Evolutionary conservation across 306 rosid genomes (phyloP).

Genomic region (Echinosophora koreensis): DNA sequence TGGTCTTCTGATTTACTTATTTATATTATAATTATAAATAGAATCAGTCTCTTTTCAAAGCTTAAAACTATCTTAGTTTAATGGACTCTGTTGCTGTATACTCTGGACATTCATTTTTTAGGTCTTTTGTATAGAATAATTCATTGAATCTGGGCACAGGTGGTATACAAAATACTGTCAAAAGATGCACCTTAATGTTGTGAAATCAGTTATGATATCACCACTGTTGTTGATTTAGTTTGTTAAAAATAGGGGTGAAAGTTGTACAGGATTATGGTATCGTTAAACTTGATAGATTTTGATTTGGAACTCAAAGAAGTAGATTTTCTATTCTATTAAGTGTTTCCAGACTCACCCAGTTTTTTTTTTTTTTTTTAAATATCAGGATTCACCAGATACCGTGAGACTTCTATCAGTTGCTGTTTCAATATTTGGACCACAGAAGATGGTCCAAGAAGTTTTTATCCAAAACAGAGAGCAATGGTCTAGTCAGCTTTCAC

Average conservation of each 20-base stretch:
- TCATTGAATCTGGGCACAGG: slow-evolving; percentile 14
- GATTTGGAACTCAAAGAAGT: slow-evolving; percentile 3
- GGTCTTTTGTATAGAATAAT: slow-evolving; percentile 23
- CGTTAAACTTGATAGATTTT: slow-evolving; percentile 27
- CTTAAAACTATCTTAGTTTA: background rate
- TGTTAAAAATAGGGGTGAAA: slow-evolving; percentile 14
- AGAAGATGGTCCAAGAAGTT: slow-evolving; percentile 66
- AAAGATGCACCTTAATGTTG: slow-evolving; percentile 1
- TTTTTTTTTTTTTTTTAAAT: slow-evolving; percentile 47
- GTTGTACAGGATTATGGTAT: slow-evolving; percentile 21
- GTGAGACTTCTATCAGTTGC: slow-evolving; percentile 72
- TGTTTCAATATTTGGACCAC: slow-evolving; percentile 87
- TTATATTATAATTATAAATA: slow-evolving; percentile 23
- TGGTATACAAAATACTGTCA: background rate
- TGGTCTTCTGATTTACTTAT: slow-evolving; percentile 30
- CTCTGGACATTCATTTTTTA: background rate
- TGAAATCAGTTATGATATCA: slow-evolving; percentile 20
- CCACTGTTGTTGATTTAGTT: slow-evolving; percentile 32
- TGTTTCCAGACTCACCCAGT: slow-evolving; percentile 29
- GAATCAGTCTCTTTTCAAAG: slow-evolving; percentile 16
- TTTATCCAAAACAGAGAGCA: slow-evolving; percentile 56
- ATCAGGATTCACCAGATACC: slow-evolving; percentile 76
- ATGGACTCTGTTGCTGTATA: slow-evolving; percentile 11
- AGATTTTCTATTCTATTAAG: background rate
- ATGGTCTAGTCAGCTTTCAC: slow-evolving; percentile 45